Base-by-base conservation (phyloP, 2,329 filamentous ascomycete species). In the Emericellopsis cladophorae region DNA sequence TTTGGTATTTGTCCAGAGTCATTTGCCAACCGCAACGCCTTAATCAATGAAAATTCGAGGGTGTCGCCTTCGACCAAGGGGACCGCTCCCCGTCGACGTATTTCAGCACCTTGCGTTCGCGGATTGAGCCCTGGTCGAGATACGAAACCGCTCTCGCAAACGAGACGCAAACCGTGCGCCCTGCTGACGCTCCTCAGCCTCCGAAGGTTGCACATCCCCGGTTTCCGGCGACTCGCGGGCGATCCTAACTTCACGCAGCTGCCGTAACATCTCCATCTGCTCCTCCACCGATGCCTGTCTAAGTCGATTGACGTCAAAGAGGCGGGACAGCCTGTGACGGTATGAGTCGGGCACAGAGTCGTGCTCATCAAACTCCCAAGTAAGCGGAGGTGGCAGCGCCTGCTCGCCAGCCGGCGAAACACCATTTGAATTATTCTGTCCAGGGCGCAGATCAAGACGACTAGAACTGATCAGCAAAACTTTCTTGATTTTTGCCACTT, bases 261-360 rank as follows among this genome's bases (percentile, higher is more conserved):
- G 67, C 31, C 76, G 65, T 5, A 81, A 61, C 6, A 68, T 71
- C 41, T 71, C 73, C 41, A 81, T 74, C n/a, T 75, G 72, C 55
- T 81, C 76, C 47, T 79, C 72, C 4, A 69, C 64, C 0, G 74
- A 62, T n/a, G 75, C 75, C 44, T 77, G 66, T 10, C 76, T 67
- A 15, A 81, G 58, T 36, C 72, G 60, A 46, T 73, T 67, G 36
- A 77, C 59, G 47, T 80, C 75, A 33, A 79, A 62, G 5, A 79
- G 52, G 4, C 74, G 67, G 0, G 71, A 71, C 5, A 67, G 51
- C 18, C 74, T 65, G 32, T 65, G 59, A 31, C 62, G 60, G 42
- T 65, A 64, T 2, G 51, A 44, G 2, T 48, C 43, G 22, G 58
- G 57, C 10, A 49, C 50, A 26, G 55, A 47, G 10, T 63, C 60